Conservation (phyloP, 2,329 filamentous ascomycete genomes). For the Periglandula ipomoeae region DNA sequence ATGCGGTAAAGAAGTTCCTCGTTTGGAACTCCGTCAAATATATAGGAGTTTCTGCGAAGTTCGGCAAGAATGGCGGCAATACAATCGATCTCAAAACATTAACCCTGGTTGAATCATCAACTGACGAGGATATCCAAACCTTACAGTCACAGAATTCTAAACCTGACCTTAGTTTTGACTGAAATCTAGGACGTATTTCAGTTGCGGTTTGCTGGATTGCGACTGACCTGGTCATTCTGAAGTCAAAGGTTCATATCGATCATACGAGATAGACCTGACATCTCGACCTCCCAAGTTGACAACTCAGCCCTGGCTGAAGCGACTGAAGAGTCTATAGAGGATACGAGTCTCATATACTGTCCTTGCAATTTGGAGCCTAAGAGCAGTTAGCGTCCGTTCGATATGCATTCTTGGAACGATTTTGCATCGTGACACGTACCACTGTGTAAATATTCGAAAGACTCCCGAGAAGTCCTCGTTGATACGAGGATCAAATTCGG, state of each 20-base stretch:
- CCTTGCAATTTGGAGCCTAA: not conserved
- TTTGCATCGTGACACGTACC: not conserved
- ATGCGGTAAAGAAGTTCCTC: not conserved
- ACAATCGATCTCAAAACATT: slow-evolving; percentile 58
- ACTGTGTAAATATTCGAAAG: slow-evolving; percentile 18
- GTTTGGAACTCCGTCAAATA: slow-evolving; percentile 14
- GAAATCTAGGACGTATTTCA: too few relatives aligned
- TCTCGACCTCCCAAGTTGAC: not conserved
- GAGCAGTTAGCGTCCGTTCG: slow-evolving; percentile 15
- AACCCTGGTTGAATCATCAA: slow-evolving; percentile 5
- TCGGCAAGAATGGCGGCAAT: slow-evolving; percentile 80
- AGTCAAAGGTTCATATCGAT: not conserved
- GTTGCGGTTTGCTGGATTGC: too few relatives aligned
- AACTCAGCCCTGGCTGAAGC: slow-evolving; percentile 4
- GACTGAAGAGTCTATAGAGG: slow-evolving; percentile 6
- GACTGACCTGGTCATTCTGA: not conserved
- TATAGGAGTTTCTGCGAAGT: slow-evolving; percentile 53
- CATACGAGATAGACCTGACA: not conserved
- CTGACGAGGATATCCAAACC: not conserved
- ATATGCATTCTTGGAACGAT: not conserved
- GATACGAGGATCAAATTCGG: slow-evolving; percentile 48
- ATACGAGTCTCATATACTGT: not conserved
- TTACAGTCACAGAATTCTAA: slow-evolving; percentile 65
- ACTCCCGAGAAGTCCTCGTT: slow-evolving; percentile 32
- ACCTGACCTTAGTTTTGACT: slow-evolving; percentile 39